Base-by-base conservation (phyloP, 2,329 filamentous ascomycete species). In the Mycosphaerella sp. region DNA sequence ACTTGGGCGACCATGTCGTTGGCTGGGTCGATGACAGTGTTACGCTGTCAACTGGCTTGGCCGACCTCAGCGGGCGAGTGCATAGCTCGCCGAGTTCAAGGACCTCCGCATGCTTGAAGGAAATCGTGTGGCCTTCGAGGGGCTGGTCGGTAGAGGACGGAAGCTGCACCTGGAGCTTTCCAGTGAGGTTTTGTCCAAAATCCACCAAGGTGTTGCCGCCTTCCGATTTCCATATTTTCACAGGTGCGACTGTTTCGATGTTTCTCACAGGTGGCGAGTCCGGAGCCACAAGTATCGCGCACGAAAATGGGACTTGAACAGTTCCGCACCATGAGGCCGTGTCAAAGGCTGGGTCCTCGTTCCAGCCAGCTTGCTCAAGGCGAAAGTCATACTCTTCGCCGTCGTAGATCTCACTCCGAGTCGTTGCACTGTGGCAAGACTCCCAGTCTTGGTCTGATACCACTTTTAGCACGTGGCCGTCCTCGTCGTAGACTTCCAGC, bases 171-270 rank as follows among this genome's bases (percentile, higher is more conserved):
- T 66, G 64, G 1, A 80, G 49, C 56, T 70, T 71, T 1, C 79
- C 79, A 0, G 80, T 79, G 0, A 81, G 64, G 56, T 82, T 81
- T 58, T 82, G 78, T 1, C 78, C 78, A 60, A 81, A 81, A 54
- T 82, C 78, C 28, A 81, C 52, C 1, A 80, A 64, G 0, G 66
- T 73, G 56, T 77, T 77, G 4, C 75, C 75, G 0, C 9, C 30
- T 10, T 32, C 30, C 30, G 30, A 32, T 32, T 32, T 32, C 30
- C 30, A 32, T 32, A 32, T 32, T n/a, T 32, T 32, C 4, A 32
- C 30, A 32, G 30, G 30, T 32, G 30, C 2, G 30, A 32, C 13
- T 3, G 9, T 32, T n/a, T 32, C 30, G 13, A 32, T 32, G 3
- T 10, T 7, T 32, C 30, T 32, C 13, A 32, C 30, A 32, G 30